Base-by-base conservation (phyloP, 768 basidiomycete genomes). In the Lentinula raphanica region DNA sequence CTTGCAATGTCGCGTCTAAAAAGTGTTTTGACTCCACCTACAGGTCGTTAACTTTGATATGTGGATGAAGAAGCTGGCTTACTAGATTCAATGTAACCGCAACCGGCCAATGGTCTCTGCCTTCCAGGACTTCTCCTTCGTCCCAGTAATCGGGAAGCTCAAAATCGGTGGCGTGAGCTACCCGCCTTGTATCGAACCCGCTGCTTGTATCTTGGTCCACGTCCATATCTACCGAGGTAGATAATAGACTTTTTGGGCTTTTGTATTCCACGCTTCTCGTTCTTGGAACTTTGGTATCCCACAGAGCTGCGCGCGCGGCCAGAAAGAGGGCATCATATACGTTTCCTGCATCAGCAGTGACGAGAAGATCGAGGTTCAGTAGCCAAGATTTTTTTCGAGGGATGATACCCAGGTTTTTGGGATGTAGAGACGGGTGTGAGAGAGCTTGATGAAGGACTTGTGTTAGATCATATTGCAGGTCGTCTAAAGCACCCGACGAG, bases 111-210 rank as follows among this genome's bases (percentile, higher is more conserved):
- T 67, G 63, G 1, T 88, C 82, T 60, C 84, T 74, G 1, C 85
- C 85, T 38, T 74, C 78, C 28, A 93, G 66, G 17, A 75, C 69
- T 58, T 85, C 87, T 0, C 93, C 93, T 61, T 91, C 90, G 64
- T 92, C 92, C 90, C 90, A 92, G 60, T 86, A 90, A 68, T 95
- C 92, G 11, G 85, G 79, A 21, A 94, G 77, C 71, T 95, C 93
- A 63, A 94, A 94, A 69, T 95, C 93, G 8, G 83, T 82, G 11
- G 85, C 88, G 8, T 70, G 69, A 23, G 67, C 68, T 32, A 78
- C 70, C 9, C 60, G 62, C 38, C 83, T 75, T 15, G 84, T 87
- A 62, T 84, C 83, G 39, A 90, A 80, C 2, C 83, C 79, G 61
- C 85, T 85, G 38, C 74, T 66, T 17, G 68, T 64, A 28, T 71